These are phyloP conservation scores for Gossypium davidsonii DNA, from an alignment of 441 rosid species.

Conservation along the genomic window DNA sequence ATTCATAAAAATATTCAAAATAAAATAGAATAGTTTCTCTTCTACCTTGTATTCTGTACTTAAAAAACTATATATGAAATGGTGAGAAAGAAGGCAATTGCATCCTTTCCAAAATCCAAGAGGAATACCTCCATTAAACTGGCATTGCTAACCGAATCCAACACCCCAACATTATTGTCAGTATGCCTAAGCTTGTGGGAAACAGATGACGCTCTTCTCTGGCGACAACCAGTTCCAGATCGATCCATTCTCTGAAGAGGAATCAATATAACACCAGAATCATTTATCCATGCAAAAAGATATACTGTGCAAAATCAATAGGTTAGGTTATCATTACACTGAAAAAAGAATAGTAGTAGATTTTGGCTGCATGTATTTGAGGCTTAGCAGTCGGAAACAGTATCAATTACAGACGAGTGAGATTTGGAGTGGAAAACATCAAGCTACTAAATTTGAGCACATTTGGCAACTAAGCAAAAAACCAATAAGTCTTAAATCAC, in stretches of 20 bases:
- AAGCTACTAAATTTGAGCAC: too few relatives aligned
- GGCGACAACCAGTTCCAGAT: constrained; percentile 73
- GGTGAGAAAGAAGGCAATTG: background rate
- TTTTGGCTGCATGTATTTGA: background rate
- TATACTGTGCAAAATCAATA: constrained; percentile 4
- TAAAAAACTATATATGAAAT: background rate
- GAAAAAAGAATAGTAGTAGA: background rate
- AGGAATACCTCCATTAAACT: constrained; percentile 82
- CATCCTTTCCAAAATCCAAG: background rate
- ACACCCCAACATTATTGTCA: constrained; percentile 43
- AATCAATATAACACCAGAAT: constrained; percentile 5
- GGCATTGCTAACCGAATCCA: constrained; percentile 69
- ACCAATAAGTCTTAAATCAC: background rate
- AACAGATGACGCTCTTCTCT: constrained; percentile 59
- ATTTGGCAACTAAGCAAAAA: background rate
- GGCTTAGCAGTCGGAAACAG: background rate
- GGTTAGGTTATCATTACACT: background rate
- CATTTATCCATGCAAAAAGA: background rate
- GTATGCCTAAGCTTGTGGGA: constrained; percentile 59
- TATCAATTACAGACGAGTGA: too few relatives aligned
- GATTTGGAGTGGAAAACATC: too few relatives aligned
- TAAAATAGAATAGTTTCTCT: background rate
- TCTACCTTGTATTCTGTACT: background rate
- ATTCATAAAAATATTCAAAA: background rate
- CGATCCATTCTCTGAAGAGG: constrained; percentile 68